A percentile compares a stretch with the other conserved stretches of the same genome.
Conservation (phyloP, 352 stramenopile genomes). For the Globisporangium nodosum region DNA sequence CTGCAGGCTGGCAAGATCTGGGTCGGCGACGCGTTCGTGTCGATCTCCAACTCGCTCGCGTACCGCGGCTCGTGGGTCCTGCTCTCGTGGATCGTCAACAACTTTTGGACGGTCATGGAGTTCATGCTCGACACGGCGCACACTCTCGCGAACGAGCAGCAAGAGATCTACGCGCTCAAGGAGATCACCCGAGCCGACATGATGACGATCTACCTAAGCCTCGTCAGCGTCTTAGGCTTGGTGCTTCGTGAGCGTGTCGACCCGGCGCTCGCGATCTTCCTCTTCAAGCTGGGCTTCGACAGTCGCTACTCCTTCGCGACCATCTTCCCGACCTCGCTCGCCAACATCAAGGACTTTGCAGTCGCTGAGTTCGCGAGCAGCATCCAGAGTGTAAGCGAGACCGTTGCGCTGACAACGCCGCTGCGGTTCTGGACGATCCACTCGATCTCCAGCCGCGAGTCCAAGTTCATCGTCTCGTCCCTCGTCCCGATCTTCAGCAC, state of each 20-base stretch:
- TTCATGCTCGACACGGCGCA: conserved; percentile 10
- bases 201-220: too few species aligned
- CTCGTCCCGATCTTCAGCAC: neutral
- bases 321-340: too few species aligned
- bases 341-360: too few species aligned
- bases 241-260: too few species aligned
- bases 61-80: conserved; percentile 29
- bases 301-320: too few species aligned
- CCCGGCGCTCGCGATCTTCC: too few species aligned
- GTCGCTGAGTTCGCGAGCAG: neutral
- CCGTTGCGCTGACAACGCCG: conserved; percentile 1
- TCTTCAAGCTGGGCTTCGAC: too few species aligned
- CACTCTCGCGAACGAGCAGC: too few species aligned
- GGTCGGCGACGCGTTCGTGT: conserved; percentile 40
- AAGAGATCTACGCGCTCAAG: too few species aligned
- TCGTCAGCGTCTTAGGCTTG: too few species aligned
- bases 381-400: conserved; percentile 5
- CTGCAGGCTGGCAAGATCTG: conserved; percentile 26
- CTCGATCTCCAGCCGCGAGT: neutral
- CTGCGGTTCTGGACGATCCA: neutral
- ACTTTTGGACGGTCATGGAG: conserved; percentile 36
- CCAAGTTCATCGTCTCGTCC: neutral
- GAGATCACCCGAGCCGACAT: too few species aligned
- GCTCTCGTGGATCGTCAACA: conserved; percentile 32
- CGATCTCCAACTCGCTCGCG: conserved; percentile 30